Evolutionary conservation across 371 early-diverging fungal genomes (phyloP), one percentile per base, ranked within the genome.

Genomic region (Rhizopus delemar): DNA sequence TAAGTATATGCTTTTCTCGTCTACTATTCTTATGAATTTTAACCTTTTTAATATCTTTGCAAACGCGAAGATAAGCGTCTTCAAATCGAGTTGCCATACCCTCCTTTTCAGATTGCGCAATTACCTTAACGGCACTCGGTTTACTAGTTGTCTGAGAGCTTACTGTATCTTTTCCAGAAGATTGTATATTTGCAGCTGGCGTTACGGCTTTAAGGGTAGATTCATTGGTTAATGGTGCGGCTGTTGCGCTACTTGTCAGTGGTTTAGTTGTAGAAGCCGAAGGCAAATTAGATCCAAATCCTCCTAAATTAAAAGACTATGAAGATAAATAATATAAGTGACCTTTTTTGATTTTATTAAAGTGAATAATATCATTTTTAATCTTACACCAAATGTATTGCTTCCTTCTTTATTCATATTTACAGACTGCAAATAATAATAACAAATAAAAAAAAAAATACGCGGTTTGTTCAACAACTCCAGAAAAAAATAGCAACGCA

Each of bases 291-390:
- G 59, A 28, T 9, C 59, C 59, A 38, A 58, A 63, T 13, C 52
- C 45, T 11, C 52, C 52, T 49, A 79, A 70, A 49, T 59, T 62
- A 41, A 79, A 71, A 55, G 70, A 66, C 79, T 79, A 57, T 8
- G 7, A 22, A 48, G n/a, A 46, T 46, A 15, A 13, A 43, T 13
- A 43, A 15, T 13, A 43, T 13, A 39, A 39, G 12, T 9, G 39
- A 7, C 39, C 9, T 39, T 39, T 39, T 12, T 9, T 1, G 2
- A 0, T 39, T 9, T 9, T 7, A 7, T 7, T 12, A 39, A 39
- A 39, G 39, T 12, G 8, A 39, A 12, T 39, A 39, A 39, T 12
- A 39, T 39, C 8, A 7, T 39, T 39, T 9, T 7, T 39, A 39
- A 43, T 8, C 43, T 43, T 43, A 43, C 43, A n/a, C 43, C 43